These are phyloP conservation scores for Geosmithia flava DNA, from an alignment of 2,329 filamentous ascomycete species.

Conservation along the genomic window DNA sequence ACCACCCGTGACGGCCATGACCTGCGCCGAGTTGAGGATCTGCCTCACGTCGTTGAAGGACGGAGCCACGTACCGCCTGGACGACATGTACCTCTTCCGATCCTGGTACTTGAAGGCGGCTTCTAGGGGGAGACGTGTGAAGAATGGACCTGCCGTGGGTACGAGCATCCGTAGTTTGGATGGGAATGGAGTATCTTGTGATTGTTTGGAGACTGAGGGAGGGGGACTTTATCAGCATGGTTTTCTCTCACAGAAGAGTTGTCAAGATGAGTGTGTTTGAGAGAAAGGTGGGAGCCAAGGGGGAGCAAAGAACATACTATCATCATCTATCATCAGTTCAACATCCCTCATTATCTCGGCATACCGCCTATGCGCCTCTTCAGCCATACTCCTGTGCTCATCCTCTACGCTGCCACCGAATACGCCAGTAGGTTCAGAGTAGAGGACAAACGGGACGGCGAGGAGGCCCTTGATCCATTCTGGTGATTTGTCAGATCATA, in stretches of 20 bases:
- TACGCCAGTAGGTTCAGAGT: constrained; percentile 84
- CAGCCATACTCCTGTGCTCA: constrained; percentile 52
- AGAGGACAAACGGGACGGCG: constrained; percentile 90
- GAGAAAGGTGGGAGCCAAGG: too few species aligned
- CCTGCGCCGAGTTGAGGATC: constrained; percentile 87
- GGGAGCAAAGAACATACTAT: constrained; percentile 56
- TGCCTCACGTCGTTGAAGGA: constrained; percentile 95
- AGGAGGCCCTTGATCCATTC: constrained; percentile 97
- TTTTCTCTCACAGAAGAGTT: neutral
- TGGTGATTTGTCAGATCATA: too few species aligned
- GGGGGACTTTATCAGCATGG: constrained; percentile 1
- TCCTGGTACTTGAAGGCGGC: constrained; percentile 92
- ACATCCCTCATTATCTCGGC: constrained; percentile 93
- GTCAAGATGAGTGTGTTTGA: too few species aligned
- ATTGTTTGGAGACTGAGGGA: constrained; percentile 55
- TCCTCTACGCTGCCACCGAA: constrained; percentile 60
- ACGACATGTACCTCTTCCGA: constrained; percentile 72
- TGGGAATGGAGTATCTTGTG: constrained; percentile 48
- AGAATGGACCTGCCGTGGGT: constrained; percentile 84
- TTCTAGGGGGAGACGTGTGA: constrained; percentile 75
- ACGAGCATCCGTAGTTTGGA: constrained; percentile 92
- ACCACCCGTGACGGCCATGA: constrained; percentile 77
- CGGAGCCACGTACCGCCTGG: constrained; percentile 82
- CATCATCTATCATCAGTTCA: constrained; percentile 81
- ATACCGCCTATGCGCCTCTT: constrained; percentile 75